phyloP scores from a whole-genome alignment of 148 eudicot genomes.

The Nyssa sinensis region DNA sequence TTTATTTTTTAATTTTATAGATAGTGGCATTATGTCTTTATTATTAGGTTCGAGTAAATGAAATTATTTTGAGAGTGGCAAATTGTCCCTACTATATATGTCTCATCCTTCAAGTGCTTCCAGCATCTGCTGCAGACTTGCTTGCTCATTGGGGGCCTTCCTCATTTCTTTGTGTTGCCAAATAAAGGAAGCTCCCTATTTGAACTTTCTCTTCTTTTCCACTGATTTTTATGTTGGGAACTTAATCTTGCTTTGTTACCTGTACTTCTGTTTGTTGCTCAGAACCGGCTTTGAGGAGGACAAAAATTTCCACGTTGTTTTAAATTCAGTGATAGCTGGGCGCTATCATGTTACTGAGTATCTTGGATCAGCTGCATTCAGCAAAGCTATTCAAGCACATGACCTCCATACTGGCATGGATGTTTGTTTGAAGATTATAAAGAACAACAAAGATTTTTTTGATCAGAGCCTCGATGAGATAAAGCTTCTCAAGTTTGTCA shows the following conservation, averaged over 20 bases:
- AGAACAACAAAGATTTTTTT: conserved; percentile 97
- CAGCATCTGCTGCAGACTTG: background rate
- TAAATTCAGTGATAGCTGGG: conserved; percentile 93
- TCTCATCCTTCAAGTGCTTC: background rate
- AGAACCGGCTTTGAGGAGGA: conserved; percentile 98
- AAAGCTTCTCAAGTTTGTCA: conserved; percentile 91
- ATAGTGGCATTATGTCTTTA: too few relatives aligned
- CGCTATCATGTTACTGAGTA: conserved; percentile 98
- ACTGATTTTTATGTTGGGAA: background rate
- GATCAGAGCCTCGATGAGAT: conserved; percentile 99
- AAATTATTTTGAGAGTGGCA: too few relatives aligned
- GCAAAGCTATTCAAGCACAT: conserved; percentile 99
- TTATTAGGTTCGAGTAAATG: too few relatives aligned
- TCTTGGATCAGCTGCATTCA: conserved; percentile 99
- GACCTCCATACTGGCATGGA: conserved; percentile 99
- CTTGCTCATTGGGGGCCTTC: background rate
- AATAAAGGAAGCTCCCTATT: background rate
- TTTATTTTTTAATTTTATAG: too few relatives aligned
- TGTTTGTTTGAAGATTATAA: conserved; percentile 95
- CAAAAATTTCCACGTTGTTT: conserved; percentile 87
- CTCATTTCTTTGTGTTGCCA: too few relatives aligned
- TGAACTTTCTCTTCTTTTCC: background rate
- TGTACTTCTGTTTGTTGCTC: conserved; percentile 18
- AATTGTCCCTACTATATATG: background rate
- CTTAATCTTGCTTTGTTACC: conserved; percentile 3